Percentiles rank a stretch among this genome's conserved stretches.
Conservation (phyloP, 805 yeast genomes). For the Cyberlindnera nakhonratchasimensis region DNA sequence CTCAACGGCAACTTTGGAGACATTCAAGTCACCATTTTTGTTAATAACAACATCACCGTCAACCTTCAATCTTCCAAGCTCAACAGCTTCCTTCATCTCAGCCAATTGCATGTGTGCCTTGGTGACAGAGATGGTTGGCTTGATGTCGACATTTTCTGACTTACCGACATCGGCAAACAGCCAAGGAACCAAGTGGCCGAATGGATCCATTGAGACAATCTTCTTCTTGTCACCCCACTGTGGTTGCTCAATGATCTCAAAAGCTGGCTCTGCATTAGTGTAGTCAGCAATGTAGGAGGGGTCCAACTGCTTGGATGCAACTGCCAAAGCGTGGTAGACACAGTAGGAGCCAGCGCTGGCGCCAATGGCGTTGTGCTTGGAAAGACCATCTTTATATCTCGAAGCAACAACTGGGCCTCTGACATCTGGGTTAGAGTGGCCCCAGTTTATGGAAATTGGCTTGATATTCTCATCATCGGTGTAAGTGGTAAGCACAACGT, state of each 20-base stretch:
- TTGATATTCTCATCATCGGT: slow-evolving; percentile 46
- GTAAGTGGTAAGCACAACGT: slow-evolving; percentile 49
- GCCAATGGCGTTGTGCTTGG: slow-evolving; percentile 59
- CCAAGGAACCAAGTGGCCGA: slow-evolving; percentile 66
- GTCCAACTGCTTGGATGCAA: slow-evolving; percentile 56
- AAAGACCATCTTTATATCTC: slow-evolving; percentile 44
- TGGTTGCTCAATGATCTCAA: slow-evolving; percentile 48
- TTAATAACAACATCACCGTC: slow-evolving; percentile 62
- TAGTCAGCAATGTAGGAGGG: slow-evolving; percentile 53
- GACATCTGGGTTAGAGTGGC: slow-evolving; percentile 40
- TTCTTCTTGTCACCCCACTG: slow-evolving; percentile 55
- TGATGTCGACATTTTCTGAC: slow-evolving; percentile 49
- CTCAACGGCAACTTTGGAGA: slow-evolving; percentile 63
- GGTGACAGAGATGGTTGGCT: slow-evolving; percentile 65
- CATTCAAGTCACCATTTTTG: slow-evolving; percentile 56
- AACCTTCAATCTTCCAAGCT: slow-evolving; percentile 47
- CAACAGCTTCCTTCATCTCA: slow-evolving; percentile 56
- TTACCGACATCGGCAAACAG: slow-evolving; percentile 42
- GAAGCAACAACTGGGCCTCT: slow-evolving; percentile 61
- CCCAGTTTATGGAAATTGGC: slow-evolving; percentile 54
- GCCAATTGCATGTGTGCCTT: slow-evolving; percentile 60
- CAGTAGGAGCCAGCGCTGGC: slow-evolving; percentile 64
- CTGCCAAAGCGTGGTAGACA: slow-evolving; percentile 62
- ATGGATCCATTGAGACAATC: slow-evolving; percentile 64
- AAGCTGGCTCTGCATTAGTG: slow-evolving; percentile 62